phyloP scores from a whole-genome alignment of 352 stramenopile species.

The Elongisporangium prolatum region DNA sequence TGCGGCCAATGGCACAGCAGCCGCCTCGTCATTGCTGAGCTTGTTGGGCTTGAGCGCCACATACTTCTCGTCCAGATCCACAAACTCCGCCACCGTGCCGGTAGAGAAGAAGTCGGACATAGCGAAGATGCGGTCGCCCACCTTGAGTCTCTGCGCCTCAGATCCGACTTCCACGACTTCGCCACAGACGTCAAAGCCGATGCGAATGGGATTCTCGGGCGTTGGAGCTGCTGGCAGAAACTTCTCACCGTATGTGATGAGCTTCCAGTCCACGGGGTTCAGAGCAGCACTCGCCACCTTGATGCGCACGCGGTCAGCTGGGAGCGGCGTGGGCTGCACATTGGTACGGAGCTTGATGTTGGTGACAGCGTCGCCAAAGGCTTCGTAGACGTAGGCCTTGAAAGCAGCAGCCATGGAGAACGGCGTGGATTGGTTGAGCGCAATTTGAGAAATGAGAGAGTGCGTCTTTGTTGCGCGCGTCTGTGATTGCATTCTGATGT shows the following conservation, averaged over 20 bases:
- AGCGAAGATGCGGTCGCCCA: constrained; percentile 27
- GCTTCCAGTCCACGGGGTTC: constrained; percentile 25
- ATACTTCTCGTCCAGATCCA: constrained; percentile 15
- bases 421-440: too few relatives aligned
- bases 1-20: constrained; percentile 16
- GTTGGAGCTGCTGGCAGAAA: constrained; percentile 16
- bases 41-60: constrained; percentile 34
- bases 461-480: too few relatives aligned
- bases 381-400: constrained; percentile 22
- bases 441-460: too few relatives aligned
- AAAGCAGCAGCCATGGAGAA: constrained; percentile 3
- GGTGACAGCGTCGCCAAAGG: constrained; percentile 20
- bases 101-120: constrained; percentile 4
- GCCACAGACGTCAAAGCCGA: constrained; percentile 35
- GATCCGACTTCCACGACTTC: constrained; percentile 22
- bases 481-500: too few relatives aligned
- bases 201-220: constrained; percentile 19
- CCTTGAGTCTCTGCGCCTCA: constrained; percentile 19
- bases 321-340: constrained; percentile 12
- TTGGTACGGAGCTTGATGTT: constrained; percentile 19
- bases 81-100: constrained; percentile 34
- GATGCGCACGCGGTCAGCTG: constrained; percentile 22
- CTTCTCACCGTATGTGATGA: constrained; percentile 6
- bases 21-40: constrained; percentile 34
- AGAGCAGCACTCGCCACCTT: constrained; percentile 23